phyloP scores from a whole-genome alignment of 371 early-diverging fungal genomes.

The Rhizopus stolonifer region DNA sequence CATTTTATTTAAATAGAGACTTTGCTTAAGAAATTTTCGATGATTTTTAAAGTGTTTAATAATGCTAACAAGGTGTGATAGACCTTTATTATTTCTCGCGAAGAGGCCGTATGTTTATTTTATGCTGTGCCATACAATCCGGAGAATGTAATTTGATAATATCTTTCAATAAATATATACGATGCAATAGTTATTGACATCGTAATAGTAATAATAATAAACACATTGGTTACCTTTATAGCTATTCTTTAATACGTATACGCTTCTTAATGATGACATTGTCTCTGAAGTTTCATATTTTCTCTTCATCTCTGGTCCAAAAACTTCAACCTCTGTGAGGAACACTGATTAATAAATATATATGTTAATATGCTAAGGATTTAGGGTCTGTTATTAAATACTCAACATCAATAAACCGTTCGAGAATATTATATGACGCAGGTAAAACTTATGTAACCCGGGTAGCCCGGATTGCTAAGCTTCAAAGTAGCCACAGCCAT shows the following conservation, averaged over 20 bases:
- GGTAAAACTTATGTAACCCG: no score
- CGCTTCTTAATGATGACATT: not conserved
- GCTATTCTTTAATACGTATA: constrained; percentile 2
- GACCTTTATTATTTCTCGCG: no score
- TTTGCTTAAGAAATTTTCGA: no score
- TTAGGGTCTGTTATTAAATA: not conserved
- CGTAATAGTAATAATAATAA: constrained; percentile 1
- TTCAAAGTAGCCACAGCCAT: no score
- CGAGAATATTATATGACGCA: no score
- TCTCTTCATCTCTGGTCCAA: constrained; percentile 1
- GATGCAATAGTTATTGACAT: not conserved
- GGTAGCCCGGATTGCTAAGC: no score
- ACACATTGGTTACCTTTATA: constrained; percentile 1
- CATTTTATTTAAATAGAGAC: no score
- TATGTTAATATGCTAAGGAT: not conserved
- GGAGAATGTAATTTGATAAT: constrained; percentile 1
- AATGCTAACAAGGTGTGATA: no score
- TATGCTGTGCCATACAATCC: no score
- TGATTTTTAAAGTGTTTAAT: no score
- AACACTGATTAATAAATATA: not conserved
- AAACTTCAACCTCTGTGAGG: constrained; percentile 1
- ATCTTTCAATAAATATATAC: constrained; percentile 2
- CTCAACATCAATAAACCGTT: not conserved
- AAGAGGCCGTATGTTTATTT: no score
- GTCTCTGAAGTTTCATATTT: constrained; percentile 1